phyloP scores from a whole-genome alignment of 1,284 basidiomycete species.

The Peniophora sp. region DNA sequence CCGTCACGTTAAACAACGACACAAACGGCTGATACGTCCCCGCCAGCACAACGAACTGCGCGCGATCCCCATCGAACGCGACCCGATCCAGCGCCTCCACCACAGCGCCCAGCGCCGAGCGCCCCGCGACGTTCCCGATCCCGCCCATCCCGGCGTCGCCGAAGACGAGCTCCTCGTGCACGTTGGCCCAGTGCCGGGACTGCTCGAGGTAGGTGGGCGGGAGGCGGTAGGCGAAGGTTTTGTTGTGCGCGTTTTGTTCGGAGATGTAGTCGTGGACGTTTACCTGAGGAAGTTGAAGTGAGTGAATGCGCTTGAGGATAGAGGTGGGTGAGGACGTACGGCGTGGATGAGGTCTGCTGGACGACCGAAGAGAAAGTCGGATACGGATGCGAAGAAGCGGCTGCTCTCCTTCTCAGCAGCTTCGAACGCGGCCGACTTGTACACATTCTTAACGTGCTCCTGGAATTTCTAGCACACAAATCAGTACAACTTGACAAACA shows the following conservation, averaged over 20 bases:
- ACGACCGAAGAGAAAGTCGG: slow-evolving; percentile 64
- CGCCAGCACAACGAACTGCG: slow-evolving; percentile 65
- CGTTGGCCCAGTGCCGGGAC: slow-evolving; percentile 65
- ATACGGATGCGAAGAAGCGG: slow-evolving; percentile 58
- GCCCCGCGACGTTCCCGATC: slow-evolving; percentile 80
- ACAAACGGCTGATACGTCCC: slow-evolving; percentile 87
- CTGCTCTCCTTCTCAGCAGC: slow-evolving; percentile 42
- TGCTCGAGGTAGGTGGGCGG: slow-evolving; percentile 64
- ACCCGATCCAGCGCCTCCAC: slow-evolving; percentile 65
- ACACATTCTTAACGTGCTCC: slow-evolving; percentile 50
- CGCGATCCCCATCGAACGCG: slow-evolving; percentile 68
- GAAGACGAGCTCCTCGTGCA: slow-evolving; percentile 75
- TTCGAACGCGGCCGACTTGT: slow-evolving; percentile 60
- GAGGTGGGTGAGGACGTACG: slow-evolving; percentile 29
- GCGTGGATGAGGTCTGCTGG: slow-evolving; percentile 62
- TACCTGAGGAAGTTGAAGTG: slow-evolving; percentile 34
- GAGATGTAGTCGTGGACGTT: slow-evolving; percentile 77
- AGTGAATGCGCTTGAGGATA: slow-evolving; percentile 3
- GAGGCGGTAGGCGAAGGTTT: slow-evolving; percentile 64
- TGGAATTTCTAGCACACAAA: slow-evolving; percentile 44
- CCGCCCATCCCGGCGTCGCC: slow-evolving; percentile 51
- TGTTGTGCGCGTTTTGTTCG: slow-evolving; percentile 72
- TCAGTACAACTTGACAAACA: not conserved
- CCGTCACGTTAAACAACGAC: slow-evolving; percentile 76
- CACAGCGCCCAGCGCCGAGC: slow-evolving; percentile 67